Conservation (phyloP, 2,329 filamentous ascomycete genomes). For the Hypoxylon sp. region DNA sequence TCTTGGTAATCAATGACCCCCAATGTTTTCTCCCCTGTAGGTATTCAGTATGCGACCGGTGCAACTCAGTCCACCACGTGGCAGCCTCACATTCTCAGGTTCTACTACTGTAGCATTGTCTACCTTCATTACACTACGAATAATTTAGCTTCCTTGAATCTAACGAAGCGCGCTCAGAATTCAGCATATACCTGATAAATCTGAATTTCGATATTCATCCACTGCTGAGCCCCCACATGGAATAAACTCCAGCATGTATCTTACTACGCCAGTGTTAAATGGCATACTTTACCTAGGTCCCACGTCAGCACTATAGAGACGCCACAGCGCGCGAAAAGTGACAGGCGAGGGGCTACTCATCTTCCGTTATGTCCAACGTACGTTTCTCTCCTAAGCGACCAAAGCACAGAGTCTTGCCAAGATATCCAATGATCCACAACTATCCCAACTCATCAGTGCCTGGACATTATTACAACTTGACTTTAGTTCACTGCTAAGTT, state of each 20-base stretch:
- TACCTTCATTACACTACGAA: background rate
- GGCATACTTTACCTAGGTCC: background rate
- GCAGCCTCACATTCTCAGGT: constrained; percentile 13
- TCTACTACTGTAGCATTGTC: background rate
- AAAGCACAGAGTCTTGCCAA: background rate
- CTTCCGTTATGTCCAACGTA: background rate
- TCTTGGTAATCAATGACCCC: constrained; percentile 4
- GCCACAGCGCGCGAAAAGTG: background rate
- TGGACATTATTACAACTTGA: background rate
- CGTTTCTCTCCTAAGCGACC: background rate
- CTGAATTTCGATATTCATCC: background rate
- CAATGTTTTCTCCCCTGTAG: constrained; percentile 2
- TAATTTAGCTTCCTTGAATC: background rate
- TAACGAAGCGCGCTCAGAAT: background rate
- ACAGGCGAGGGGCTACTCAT: background rate
- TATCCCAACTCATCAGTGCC: background rate
- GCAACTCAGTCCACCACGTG: constrained; percentile 21
- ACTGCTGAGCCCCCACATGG: background rate
- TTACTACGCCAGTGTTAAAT: background rate
- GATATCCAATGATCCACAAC: background rate
- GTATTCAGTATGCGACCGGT: background rate
- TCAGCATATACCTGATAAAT: background rate
- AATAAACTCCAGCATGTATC: background rate
- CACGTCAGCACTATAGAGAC: constrained; percentile 19
- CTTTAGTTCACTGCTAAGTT: background rate